Conservation (phyloP, 2,329 filamentous ascomycete genomes). For the Thielaviopsis cerberus region DNA sequence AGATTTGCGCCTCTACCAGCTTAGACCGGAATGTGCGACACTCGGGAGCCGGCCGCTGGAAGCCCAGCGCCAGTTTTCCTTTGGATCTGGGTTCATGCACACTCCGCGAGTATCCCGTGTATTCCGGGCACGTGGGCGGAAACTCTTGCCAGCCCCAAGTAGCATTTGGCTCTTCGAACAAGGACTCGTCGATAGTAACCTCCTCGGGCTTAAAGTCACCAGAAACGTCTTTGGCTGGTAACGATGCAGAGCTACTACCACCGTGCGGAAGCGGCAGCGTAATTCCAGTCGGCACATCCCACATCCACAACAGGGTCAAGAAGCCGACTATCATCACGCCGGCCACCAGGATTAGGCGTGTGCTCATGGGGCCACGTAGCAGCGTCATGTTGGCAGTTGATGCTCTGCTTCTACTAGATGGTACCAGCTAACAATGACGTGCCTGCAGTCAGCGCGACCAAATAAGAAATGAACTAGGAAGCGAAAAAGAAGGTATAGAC, state of each 20-base stretch:
- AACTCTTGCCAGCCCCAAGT: slow-evolving; percentile 5
- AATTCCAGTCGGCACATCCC: neutral
- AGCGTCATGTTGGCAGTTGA: neutral
- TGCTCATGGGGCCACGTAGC: neutral
- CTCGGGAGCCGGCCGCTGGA: slow-evolving; percentile 53
- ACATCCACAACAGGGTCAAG: neutral
- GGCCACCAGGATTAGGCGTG: neutral
- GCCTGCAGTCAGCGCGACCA: too few species aligned
- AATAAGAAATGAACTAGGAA: neutral
- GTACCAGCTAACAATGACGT: neutral
- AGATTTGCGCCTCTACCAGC: slow-evolving; percentile 10
- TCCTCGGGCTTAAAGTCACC: neutral
- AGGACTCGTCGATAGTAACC: neutral
- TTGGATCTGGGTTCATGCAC: slow-evolving; percentile 52
- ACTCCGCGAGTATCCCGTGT: slow-evolving; percentile 6
- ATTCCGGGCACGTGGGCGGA: slow-evolving; percentile 5
- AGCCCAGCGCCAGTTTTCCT: slow-evolving; percentile 61
- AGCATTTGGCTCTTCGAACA: neutral
- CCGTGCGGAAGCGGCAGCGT: neutral
- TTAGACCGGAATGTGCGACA: slow-evolving; percentile 48
- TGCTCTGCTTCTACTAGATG: neutral
- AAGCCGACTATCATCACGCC: neutral
- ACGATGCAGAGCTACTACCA: neutral
- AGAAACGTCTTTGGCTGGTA: neutral
- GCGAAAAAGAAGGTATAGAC: neutral